Base-by-base conservation (phyloP, 257 asterid genomes). In the Fraxinus excelsior region DNA sequence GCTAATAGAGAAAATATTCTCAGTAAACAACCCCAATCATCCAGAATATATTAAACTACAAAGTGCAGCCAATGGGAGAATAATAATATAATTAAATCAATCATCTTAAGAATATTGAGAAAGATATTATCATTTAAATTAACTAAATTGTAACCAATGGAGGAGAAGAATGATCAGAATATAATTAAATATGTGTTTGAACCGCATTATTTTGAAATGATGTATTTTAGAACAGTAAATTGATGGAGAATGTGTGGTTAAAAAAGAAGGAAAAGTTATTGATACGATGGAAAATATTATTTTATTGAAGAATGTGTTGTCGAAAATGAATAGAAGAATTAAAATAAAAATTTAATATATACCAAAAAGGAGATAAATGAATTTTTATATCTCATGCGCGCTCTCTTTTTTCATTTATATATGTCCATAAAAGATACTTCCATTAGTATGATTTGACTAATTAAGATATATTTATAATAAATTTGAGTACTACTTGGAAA, bases 1-100 rank as follows among this genome's bases (percentile, higher is more conserved):
- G 38, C 79, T 70, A 42, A 74, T 84, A 10, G 10, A 13, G 81
- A 58, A 81, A 10, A 74, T 76, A 74, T 78, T 65, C 84, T 80
- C 74, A 67, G 75, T 40, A 10, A 40, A 40, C 49, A 40, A 40
- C 16, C 49, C 49, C 1, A 40, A 40, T 40, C 49, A 40, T 40
- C 16, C 16, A 40, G 4, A 40, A 40, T 10, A 40, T 40, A 38
- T 38, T 38, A 28, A 23, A 44, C 14, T 35, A 21, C 42, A 14
- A 18, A 28, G 53, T 69, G 69, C 34, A 73, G 28, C 80, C 44
- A 31, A 75, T 19, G 56, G 67, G 31, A 70, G 58, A 70, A 51
- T 74, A 11, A 67, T 40, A 58, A 32, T 62, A 79, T 67, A 58
- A 71, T 42, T 67, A 72, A 76, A 76, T 74, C 70, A 79, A 72